These are phyloP conservation scores for Penicillium tannophilum DNA, from an alignment of 495 filamentous ascomycete genomes.

Conservation along the genomic window DNA sequence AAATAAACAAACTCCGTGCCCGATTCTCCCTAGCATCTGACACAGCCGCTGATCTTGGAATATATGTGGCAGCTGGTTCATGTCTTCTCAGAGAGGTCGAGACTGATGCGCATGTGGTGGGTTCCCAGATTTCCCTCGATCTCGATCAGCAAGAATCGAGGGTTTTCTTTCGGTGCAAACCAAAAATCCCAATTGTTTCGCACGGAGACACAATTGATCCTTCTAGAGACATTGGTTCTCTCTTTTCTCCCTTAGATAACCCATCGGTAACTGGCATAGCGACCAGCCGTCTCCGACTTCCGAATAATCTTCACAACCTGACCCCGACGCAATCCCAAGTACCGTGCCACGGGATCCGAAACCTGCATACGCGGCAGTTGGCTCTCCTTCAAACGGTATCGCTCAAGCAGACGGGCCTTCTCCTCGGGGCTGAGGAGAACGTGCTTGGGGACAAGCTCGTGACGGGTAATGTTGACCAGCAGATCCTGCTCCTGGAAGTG, in stretches of 20 bases:
- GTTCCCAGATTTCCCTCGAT: conserved; percentile 1
- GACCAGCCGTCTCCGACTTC: conserved; percentile 64
- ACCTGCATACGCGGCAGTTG: conserved; percentile 91
- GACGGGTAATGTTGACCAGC: conserved; percentile 96
- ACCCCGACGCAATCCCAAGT: conserved; percentile 85
- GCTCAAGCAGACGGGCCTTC: conserved; percentile 76
- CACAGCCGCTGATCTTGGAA: background rate
- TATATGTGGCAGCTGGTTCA: background rate
- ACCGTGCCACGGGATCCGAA: conserved; percentile 89
- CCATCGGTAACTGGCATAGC: conserved; percentile 66
- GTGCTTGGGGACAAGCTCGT: conserved; percentile 95
- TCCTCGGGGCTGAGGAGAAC: conserved; percentile 87
- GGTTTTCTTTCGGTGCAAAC: background rate
- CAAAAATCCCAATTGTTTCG: background rate
- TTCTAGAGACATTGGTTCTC: background rate
- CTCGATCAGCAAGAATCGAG: too few species aligned
- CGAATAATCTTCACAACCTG: conserved; percentile 99
- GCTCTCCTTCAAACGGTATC: conserved; percentile 95
- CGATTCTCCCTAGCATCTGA: conserved; percentile 15
- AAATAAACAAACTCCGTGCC: conserved; percentile 26
- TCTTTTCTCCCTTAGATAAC: conserved; percentile 49
- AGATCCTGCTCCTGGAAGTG: conserved; percentile 94
- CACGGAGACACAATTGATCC: background rate
- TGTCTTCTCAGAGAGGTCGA: conserved; percentile 4
- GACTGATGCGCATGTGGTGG: conserved; percentile 1